Conservation (phyloP, 2,329 filamentous ascomycete species). For the Neocatenulostroma microsporum region DNA sequence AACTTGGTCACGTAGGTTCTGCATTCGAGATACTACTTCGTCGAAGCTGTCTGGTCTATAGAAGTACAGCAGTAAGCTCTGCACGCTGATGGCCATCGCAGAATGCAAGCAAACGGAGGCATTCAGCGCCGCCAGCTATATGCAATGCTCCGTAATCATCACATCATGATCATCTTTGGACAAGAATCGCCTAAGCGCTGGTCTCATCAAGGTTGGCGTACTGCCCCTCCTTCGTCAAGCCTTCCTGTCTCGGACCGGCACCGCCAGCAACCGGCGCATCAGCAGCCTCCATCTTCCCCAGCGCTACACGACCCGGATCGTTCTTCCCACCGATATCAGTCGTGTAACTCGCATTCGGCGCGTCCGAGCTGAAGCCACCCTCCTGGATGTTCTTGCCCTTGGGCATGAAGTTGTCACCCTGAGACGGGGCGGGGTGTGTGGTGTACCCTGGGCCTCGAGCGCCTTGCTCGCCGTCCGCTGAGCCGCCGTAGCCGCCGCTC, state of each 20-base stretch:
- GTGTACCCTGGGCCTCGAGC: neutral
- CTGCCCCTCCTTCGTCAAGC: conserved; percentile 14
- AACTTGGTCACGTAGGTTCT: no score
- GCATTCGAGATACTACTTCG: no score
- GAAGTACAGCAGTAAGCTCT: no score
- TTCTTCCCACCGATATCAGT: conserved; percentile 47
- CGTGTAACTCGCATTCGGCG: conserved; percentile 45
- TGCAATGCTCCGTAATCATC: no score
- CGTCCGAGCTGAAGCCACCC: conserved; percentile 27
- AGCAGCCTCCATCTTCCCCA: conserved; percentile 30
- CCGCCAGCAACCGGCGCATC: conserved; percentile 29
- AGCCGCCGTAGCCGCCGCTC: neutral
- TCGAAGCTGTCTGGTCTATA: no score
- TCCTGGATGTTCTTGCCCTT: conserved; percentile 19
- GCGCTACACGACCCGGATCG: conserved; percentile 49
- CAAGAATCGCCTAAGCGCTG: no score
- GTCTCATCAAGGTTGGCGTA: conserved; percentile 14
- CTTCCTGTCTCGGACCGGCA: conserved; percentile 17
- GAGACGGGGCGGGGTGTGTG: conserved; percentile 14
- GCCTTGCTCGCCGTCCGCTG: neutral
- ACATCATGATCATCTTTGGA: no score
- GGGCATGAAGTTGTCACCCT: conserved; percentile 31
- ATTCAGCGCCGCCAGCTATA: no score
- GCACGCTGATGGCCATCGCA: no score
- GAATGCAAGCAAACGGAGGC: no score